A percentile compares a stretch with the other conserved stretches of the same genome.
Conservation (phyloP, 2,329 filamentous ascomycete genomes). For the Bipolaris victoriae region DNA sequence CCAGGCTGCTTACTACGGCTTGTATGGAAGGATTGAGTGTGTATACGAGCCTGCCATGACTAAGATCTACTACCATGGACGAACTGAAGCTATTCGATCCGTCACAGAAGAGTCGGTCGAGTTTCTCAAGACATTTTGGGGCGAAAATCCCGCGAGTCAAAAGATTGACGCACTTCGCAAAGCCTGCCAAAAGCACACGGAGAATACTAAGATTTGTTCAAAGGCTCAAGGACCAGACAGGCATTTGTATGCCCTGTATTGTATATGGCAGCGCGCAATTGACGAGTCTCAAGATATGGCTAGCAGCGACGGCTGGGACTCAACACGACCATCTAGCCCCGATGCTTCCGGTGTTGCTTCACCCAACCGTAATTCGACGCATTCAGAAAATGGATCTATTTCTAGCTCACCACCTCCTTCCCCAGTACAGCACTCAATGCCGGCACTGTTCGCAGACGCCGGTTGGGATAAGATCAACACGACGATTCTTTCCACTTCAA, state of each 20-base stretch:
- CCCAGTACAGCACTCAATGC: slow-evolving; percentile 61
- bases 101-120: slow-evolving; percentile 84
- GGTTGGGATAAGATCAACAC: slow-evolving; percentile 97
- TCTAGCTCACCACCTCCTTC: slow-evolving; percentile 62
- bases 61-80: slow-evolving; percentile 88
- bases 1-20: slow-evolving; percentile 95
- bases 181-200: slow-evolving; percentile 82
- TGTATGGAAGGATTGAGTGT: slow-evolving; percentile 92
- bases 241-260: slow-evolving; percentile 92
- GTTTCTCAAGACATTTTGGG: slow-evolving; percentile 95
- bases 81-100: slow-evolving; percentile 89
- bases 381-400: slow-evolving; percentile 57
- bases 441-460: slow-evolving; percentile 81
- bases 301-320: slow-evolving; percentile 61
- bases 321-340: slow-evolving; percentile 58
- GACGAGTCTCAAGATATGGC: slow-evolving; percentile 70
- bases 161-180: slow-evolving; percentile 86
- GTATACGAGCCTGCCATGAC: slow-evolving; percentile 99
- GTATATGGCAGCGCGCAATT: slow-evolving; percentile 88
- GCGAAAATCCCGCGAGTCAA: slow-evolving; percentile 77
- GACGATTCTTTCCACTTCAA: slow-evolving; percentile 94
- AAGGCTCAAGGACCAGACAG: slow-evolving; percentile 91
- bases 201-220: slow-evolving; percentile 80
- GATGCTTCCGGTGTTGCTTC: slow-evolving; percentile 59
- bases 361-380: slow-evolving; percentile 59